Conservation (phyloP, 2,329 filamentous ascomycete genomes). For the Fusarium praegraminearum region DNA sequence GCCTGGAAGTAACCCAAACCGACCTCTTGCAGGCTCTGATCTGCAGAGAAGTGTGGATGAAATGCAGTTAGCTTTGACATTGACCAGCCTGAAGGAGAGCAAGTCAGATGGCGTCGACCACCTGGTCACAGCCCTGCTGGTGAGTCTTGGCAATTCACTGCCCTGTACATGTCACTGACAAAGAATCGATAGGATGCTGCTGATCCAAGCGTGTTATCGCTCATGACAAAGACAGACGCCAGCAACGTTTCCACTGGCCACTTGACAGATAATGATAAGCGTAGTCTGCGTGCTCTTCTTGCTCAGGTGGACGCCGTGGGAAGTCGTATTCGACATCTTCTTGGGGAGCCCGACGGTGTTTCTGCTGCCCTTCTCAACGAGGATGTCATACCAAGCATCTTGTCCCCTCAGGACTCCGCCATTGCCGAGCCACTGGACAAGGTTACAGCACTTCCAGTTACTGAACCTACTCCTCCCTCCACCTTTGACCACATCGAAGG, state of each 20-base stretch:
- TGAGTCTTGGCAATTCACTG: conserved; percentile 57
- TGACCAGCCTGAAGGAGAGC: conserved; percentile 68
- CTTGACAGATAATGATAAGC: conserved; percentile 58
- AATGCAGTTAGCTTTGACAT: conserved; percentile 74
- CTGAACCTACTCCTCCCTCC: conserved; percentile 56
- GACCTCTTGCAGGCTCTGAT: conserved; percentile 52
- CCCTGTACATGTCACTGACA: conserved; percentile 25
- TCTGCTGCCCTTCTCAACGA: conserved; percentile 39
- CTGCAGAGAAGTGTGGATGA: conserved; percentile 65
- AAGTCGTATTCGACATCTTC: conserved; percentile 56
- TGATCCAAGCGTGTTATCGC: conserved; percentile 58
- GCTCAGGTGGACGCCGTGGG: conserved; percentile 61
- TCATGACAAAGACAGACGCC: conserved; percentile 63
- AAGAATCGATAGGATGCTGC: conserved; percentile 56
- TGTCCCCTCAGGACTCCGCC: conserved; percentile 48
- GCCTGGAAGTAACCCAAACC: conserved; percentile 35
- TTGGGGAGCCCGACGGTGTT: conserved; percentile 50
- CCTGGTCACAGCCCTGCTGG: conserved; percentile 71
- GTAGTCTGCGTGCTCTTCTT: conserved; percentile 62
- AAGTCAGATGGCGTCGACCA: conserved; percentile 62
- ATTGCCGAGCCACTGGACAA: conserved; percentile 50
- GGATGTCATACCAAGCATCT: conserved; percentile 43
- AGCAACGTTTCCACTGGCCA: conserved; percentile 56
- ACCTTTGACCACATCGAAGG: conserved; percentile 56
- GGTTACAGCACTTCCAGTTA: conserved; percentile 49